Percentiles rank a stretch among this genome's conserved stretches.
phyloP scores from a whole-genome alignment of 768 basidiomycete genomes.

The Podaxis sp. region DNA sequence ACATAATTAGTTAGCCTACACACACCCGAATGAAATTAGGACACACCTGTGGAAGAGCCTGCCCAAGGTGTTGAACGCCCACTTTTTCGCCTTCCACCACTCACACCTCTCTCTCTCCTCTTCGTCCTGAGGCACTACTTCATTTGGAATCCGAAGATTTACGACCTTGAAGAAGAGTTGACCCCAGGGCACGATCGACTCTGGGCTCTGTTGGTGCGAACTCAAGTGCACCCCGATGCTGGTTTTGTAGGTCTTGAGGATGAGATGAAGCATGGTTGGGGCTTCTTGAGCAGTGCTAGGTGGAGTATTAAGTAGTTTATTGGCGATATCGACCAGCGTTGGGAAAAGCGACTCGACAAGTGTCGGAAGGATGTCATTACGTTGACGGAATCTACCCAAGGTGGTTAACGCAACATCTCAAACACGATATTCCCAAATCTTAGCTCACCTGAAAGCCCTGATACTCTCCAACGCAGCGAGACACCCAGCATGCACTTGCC shows the following conservation, averaged over 20 bases:
- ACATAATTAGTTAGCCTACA: not conserved
- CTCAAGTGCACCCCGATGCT: conserved; percentile 76
- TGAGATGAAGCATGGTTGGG: conserved; percentile 81
- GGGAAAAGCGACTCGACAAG: conserved; percentile 71
- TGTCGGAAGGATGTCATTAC: conserved; percentile 54
- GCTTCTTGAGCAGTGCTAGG: conserved; percentile 69
- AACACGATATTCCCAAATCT: too few relatives aligned
- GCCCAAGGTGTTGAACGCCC: conserved; percentile 84
- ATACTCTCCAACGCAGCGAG: conserved; percentile 77
- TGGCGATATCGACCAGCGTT: conserved; percentile 71
- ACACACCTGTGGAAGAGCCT: conserved; percentile 71
- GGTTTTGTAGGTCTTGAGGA: conserved; percentile 85
- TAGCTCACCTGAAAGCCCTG: conserved; percentile 67
- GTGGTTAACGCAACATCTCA: not conserved
- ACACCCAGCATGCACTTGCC: conserved; percentile 80
- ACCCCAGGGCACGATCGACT: conserved; percentile 87
- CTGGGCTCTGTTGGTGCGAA: conserved; percentile 68
- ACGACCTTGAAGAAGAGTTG: conserved; percentile 78
- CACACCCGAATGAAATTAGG: not conserved
- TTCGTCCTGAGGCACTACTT: conserved; percentile 66
- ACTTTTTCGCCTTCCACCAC: conserved; percentile 95
- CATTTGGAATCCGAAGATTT: conserved; percentile 65
- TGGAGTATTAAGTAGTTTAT: conserved; percentile 62
- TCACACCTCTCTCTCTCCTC: conserved; percentile 76
- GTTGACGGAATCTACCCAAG: conserved; percentile 62